Evolutionary conservation across 257 asterid genomes (phyloP).

Genomic region (Forsythia suspensa): DNA sequence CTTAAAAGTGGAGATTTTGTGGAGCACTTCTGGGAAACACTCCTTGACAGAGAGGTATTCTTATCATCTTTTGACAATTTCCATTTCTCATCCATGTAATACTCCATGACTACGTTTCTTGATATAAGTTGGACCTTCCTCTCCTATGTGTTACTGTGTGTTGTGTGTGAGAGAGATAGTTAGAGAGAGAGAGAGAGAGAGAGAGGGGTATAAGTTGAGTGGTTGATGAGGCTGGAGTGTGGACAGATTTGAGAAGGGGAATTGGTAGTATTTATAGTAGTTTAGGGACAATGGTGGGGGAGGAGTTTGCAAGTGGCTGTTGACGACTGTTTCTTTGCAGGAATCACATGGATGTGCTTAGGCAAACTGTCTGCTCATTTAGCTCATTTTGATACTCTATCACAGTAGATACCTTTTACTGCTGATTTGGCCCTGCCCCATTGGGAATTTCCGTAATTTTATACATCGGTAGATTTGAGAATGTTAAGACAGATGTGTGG

Average conservation of each 20-base stretch:
- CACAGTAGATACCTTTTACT: slow-evolving; percentile 24
- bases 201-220: background rate
- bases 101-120: slow-evolving; percentile 41
- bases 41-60: slow-evolving; percentile 42
- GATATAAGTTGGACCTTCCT: background rate
- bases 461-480: background rate
- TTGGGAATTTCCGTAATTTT: background rate
- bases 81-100: slow-evolving; percentile 76
- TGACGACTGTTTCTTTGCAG: slow-evolving; percentile 51
- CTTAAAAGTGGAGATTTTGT: slow-evolving; percentile 33
- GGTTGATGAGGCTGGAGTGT: slow-evolving; percentile 13
- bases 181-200: slow-evolving; percentile 8
- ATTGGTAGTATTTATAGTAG: slow-evolving; percentile 51
- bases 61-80: slow-evolving; percentile 58
- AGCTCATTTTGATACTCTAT: slow-evolving; percentile 14
- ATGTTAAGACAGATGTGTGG: background rate
- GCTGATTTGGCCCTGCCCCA: slow-evolving; percentile 36
- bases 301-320: slow-evolving; percentile 33
- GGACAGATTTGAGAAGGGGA: slow-evolving; percentile 24
- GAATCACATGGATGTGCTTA: slow-evolving; percentile 74
- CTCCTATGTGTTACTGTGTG: slow-evolving; percentile 2
- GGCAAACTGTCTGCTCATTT: slow-evolving; percentile 45
- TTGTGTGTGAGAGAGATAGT: background rate
- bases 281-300: slow-evolving; percentile 23
- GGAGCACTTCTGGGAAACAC: slow-evolving; percentile 49